Evolutionary conservation across 495 filamentous ascomycete genomes (phyloP), one percentile per base, ranked within the genome.

Genomic region (Lasiosphaeriaceae sp.): DNA sequence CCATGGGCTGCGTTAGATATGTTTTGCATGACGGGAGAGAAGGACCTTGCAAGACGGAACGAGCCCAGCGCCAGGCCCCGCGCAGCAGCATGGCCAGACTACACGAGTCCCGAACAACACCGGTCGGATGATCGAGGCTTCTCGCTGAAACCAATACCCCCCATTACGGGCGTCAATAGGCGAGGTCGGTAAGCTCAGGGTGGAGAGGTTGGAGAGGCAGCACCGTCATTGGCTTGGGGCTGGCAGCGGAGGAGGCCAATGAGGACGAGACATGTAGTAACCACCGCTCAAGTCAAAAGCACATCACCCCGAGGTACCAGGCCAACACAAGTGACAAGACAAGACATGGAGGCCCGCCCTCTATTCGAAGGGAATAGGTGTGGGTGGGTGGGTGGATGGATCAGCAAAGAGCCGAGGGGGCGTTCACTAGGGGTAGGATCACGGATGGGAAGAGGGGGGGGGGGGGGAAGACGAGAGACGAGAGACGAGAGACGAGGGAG

Each of bases 141-240:
- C 52, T 57, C 52, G 52, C 55, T 56, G 52, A 58, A 54, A 60
- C 52, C 60, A 61, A 62, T 59, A 57, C 26, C 3, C 26, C 4
- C 26, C 26, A 43, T 17, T n/a, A 9, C 52, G 34, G 51, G 20
- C 44, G 19, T 16, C 17, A 47, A 26, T 29, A 55, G 26, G 26
- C 26, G 26, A 31, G 26, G 3, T 31, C 26, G 26, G 26, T 31
- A 9, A 3, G 26, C 3, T 3, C 3, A 31, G 3, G 26, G 26
- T 31, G 26, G 26, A 31, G 26, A 3, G 26, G 26, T 31, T n/a
- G 43, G 17, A 41, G 52, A 47, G 21, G 14, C 24, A 23, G 17
- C 6, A 0, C 21, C 12, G 19, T 34, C 45, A 21, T 22, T 22
- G 14, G 45, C 8, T 12, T 50, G 21, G 26, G 11, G 17, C 14